Base-by-base conservation (phyloP, 208 protist species). In the Blastocrithidia nonstop region DNA sequence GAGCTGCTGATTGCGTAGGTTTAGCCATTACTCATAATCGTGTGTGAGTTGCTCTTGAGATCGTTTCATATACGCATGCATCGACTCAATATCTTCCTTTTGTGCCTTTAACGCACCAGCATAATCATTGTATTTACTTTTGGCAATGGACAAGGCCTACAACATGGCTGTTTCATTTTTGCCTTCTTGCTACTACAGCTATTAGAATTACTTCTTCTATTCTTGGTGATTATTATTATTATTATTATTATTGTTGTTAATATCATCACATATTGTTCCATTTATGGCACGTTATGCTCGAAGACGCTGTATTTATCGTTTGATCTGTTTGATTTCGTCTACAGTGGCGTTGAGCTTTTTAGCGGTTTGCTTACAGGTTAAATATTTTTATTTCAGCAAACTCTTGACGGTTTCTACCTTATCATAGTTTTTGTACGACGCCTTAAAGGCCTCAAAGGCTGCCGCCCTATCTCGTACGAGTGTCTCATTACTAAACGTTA, bases 21-120 rank as follows among this genome's bases (percentile, higher is more conserved):
- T 50, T 29, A 92, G 68, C 85, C 85, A 93, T 27, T 72, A 62
- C 49, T 93, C 80, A 59, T 90, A 93, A 54, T 89, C 80, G 24
- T 61, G 52, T 26, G 72, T 73, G 6, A 93, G 53, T 49, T 88
- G 66, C 28, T 87, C 85, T 56, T 86, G 74, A 16, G 80, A 54
- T 21, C 71, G 76, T 56, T 85, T 86, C 62, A 93, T 66, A 45
- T 85, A 89, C 3, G 69, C 45, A 36, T 93, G 77, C 71, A 93
- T 88, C 33, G 66, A 63, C 27, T 93, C 85, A 38, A 89, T 84
- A 3, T 68, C 63, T 42, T 88, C 80, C 63, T 90, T 93, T 42
- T 84, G 73, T 21, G 43, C 35, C 3, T 66, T 52, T 25, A 92
- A 54, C 22, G 55, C 50, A 4, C 47, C 45, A 0, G 64, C 70